These are phyloP conservation scores for Leccinum huronense DNA, from an alignment of 1,284 basidiomycete genomes.

Conservation along the genomic window DNA sequence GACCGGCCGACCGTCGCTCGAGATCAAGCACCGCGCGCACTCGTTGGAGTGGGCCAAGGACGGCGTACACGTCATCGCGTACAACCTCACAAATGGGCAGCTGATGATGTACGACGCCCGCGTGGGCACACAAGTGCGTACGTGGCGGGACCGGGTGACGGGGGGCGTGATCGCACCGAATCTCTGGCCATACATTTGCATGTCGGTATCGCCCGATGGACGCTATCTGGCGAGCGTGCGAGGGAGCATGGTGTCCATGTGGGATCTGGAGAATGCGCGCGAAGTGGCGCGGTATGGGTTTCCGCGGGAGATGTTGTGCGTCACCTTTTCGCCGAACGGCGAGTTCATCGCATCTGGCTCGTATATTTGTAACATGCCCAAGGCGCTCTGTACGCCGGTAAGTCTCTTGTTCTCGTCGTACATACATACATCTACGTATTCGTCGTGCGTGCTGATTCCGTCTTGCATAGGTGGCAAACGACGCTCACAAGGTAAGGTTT, in stretches of 20 bases:
- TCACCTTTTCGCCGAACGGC: constrained; percentile 28
- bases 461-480: constrained; percentile 8
- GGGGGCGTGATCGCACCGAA: constrained; percentile 6
- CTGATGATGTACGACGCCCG: constrained; percentile 28
- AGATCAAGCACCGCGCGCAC: constrained; percentile 31
- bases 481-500: constrained; percentile 13
- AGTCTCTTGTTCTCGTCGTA: not conserved
- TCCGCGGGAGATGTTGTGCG: constrained; percentile 29
- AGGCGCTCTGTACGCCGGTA: constrained; percentile 13
- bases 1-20: constrained; percentile 20
- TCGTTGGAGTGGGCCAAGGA: constrained; percentile 29
- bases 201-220: constrained; percentile 26
- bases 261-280: constrained; percentile 19
- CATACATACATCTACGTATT: not conserved
- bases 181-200: constrained; percentile 27
- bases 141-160: constrained; percentile 21
- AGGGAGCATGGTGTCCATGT: constrained; percentile 20
- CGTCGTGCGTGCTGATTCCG: not conserved
- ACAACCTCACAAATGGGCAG: constrained; percentile 27
- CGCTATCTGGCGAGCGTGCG: constrained; percentile 25
- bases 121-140: constrained; percentile 23
- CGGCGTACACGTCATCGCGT: constrained; percentile 22
- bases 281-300: constrained; percentile 25
- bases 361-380: constrained; percentile 23
- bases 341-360: constrained; percentile 22